Evolutionary conservation across 2,329 filamentous ascomycete species (phyloP), one percentile per base, ranked within the genome.

Genomic region (Xylariaceae sp.): DNA sequence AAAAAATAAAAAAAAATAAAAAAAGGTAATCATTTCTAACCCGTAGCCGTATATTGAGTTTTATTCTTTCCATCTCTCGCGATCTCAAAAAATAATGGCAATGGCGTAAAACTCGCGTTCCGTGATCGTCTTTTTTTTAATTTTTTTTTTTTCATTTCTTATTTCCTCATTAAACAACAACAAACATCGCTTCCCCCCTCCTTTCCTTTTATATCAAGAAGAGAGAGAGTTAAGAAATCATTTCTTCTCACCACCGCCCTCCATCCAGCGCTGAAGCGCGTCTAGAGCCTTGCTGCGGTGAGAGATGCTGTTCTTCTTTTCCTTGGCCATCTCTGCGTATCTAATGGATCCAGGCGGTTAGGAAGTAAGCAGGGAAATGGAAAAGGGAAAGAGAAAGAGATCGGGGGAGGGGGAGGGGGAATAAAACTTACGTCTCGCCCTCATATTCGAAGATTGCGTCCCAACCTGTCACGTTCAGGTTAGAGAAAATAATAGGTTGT

Each of bases 381-480:
- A 9, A 42, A 2, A 9, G 30, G 47, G 9, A 47, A 35, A 39
- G 37, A 39, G 37, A 39, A 26, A 40, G 39, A 1, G 1, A 19
- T 19, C 19, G 5, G 32, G 4, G 11, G n/a, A 34, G 26, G 19
- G 27, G 29, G 29, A 37, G 32, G n/a, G 2, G 5, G 30, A 2
- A 30, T 5, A 44, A 8, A 32, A 72, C 80, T 68, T 70, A 83
- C 75, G 94, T 99, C 73, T 89, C 77, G 42, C 91, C 91, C 61
- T 95, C 81, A 64, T 95, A 92, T 74, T 99, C 94, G 66, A 99
- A 99, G 61, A 95, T 87, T 2, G 94, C 84, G 71, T 99, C 94
- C 94, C 94, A 99, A 45, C 92, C 91, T 95, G 32, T 54, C 46
- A 47, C 19, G 1, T 49, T 53, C 51, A 11, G 34, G 31, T 35